These are phyloP conservation scores for Prillingera fragicola DNA, from an alignment of 1,284 basidiomycete species.

Conservation along the genomic window DNA sequence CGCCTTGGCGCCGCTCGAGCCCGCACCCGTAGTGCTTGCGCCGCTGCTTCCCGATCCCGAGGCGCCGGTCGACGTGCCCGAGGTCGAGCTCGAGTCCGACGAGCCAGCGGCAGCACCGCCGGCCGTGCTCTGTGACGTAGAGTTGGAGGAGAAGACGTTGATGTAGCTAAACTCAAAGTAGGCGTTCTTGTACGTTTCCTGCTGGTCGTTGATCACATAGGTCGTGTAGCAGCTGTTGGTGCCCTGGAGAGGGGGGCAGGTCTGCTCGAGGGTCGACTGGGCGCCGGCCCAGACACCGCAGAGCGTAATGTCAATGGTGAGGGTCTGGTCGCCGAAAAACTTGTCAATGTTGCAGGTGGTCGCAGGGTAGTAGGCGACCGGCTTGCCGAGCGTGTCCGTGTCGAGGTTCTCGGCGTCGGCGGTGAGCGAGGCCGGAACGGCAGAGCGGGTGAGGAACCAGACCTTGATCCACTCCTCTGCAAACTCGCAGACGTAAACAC, in stretches of 20 bases:
- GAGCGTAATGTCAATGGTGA: conserved; percentile 71
- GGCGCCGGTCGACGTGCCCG: not conserved
- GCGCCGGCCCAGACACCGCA: conserved; percentile 59
- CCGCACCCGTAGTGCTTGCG: not conserved
- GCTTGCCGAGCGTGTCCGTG: conserved; percentile 60
- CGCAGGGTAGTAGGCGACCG: conserved; percentile 62
- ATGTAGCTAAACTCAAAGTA: conserved; percentile 68
- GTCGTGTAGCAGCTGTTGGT: conserved; percentile 55
- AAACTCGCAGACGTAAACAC: conserved; percentile 66
- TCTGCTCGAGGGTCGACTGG: conserved; percentile 56
- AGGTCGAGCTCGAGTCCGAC: not conserved
- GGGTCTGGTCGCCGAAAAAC: conserved; percentile 61
- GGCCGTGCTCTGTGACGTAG: not conserved
- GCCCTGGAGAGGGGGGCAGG: conserved; percentile 51
- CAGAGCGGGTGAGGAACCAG: conserved; percentile 66
- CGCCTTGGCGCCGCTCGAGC: not conserved
- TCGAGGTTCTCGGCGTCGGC: conserved; percentile 57
- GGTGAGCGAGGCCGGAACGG: conserved; percentile 57
- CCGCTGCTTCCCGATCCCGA: not conserved
- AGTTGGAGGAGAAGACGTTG: conserved; percentile 44
- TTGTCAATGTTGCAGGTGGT: conserved; percentile 57
- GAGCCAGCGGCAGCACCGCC: not conserved
- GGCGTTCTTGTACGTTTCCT: conserved; percentile 57
- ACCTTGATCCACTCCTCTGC: conserved; percentile 55
- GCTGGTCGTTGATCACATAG: conserved; percentile 59